Conservation (phyloP, 352 stramenopile genomes). For the Pythium folliculosum region DNA sequence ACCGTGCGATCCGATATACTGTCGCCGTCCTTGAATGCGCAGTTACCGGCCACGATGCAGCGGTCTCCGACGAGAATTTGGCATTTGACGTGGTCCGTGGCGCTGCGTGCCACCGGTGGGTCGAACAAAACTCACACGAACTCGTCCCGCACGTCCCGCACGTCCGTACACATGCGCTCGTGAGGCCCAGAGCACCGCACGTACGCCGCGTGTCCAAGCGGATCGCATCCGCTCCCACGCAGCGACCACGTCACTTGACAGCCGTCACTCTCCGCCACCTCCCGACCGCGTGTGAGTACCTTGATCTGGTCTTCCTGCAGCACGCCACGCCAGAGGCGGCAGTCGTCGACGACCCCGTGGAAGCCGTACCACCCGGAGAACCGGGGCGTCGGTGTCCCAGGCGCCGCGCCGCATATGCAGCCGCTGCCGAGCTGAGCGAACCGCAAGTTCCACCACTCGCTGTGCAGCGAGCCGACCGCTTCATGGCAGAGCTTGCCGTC, state of each 20-base stretch:
- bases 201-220: not conserved
- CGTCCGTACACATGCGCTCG: constrained; percentile 1
- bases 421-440: constrained; percentile 11
- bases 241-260: constrained; percentile 2
- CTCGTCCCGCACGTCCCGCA: not conserved
- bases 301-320: constrained; percentile 3
- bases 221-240: not conserved
- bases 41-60: too few relatives aligned
- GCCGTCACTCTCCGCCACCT: not conserved
- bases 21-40: too few relatives aligned
- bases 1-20: too few relatives aligned
- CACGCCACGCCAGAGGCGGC: constrained; percentile 31
- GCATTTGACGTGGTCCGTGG: too few relatives aligned
- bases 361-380: constrained; percentile 34
- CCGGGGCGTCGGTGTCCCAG: not conserved
- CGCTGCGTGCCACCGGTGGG: too few relatives aligned
- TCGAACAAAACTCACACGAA: too few relatives aligned
- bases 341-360: constrained; percentile 35
- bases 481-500: constrained; percentile 23
- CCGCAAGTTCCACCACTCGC: not conserved
- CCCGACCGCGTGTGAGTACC: not conserved
- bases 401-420: not conserved
- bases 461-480: not conserved
- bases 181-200: constrained; percentile 1
- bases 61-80: too few relatives aligned